Base-by-base conservation (phyloP, 2,329 filamentous ascomycete genomes). In the Eutypella sp. region DNA sequence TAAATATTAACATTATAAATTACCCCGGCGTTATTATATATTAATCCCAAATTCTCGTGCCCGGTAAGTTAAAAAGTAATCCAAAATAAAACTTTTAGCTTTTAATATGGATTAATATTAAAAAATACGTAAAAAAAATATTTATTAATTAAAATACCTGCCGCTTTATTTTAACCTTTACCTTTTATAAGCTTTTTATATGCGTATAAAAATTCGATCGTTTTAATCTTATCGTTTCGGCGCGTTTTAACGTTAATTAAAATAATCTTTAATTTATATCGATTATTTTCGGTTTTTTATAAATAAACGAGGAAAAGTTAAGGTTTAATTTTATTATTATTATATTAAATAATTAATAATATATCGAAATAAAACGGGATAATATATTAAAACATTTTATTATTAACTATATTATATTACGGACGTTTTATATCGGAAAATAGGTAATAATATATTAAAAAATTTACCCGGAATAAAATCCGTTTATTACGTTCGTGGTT, bases 81-180 rank as follows among this genome's bases (percentile, higher is more conserved):
- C 58, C 52, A 11, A 44, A 23, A 9, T 56, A 54, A 5, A 62
- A 73, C 45, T 64, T 13, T 49, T 51, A 51, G 22, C 64, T 64
- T 1, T 53, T 64, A 11, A 58, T 62, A 38, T 68, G 61, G 64
- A 57, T 69, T 49, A 66, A 75, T 51, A 57, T 75, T 1, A 66
- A 55, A 16, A 67, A 54, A 47, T 76, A 75, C 54, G 67, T 61
- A 0, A 67, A 66, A 45, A 68, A 76, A 52, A 67, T 74, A 3
- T 57, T 76, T 15, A 56, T 63, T 40, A 56, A 64, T n/a, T 62
- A 74, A 52, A 60, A 67, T 37, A 68, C 57, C 27, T 65, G 67
- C 49, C 64, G 68, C 20, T 76, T 74, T 50, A 65, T 72, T 45
- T 55, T 75, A 13, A 70, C 67, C 44, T 76, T 77, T 59, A 75